phyloP scores from a whole-genome alignment of 352 stramenopile species.

The Globisporangium perplexum region DNA sequence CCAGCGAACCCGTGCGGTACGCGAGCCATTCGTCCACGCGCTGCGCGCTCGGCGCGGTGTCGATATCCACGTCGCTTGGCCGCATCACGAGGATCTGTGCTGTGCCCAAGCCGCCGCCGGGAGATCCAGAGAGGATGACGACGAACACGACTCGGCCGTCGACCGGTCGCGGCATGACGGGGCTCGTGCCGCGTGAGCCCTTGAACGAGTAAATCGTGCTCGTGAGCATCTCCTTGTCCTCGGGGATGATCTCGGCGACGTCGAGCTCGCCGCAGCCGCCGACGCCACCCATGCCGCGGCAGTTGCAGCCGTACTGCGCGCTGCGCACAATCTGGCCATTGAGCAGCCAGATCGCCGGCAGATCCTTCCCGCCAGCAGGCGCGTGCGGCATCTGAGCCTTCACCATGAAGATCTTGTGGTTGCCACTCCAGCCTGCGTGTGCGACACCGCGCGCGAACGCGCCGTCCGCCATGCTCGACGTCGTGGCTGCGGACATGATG shows the following conservation, averaged over 20 bases:
- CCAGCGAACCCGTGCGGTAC: constrained; percentile 18
- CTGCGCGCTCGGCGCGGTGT: constrained; percentile 10
- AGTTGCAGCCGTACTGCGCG: constrained; percentile 49
- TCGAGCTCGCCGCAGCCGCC: constrained; percentile 50
- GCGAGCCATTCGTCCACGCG: constrained; percentile 21
- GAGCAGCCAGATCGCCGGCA: constrained; percentile 38
- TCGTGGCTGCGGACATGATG: constrained; percentile 29
- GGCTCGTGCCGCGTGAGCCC: constrained; percentile 23
- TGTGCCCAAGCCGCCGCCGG: constrained; percentile 12
- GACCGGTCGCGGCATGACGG: constrained; percentile 19
- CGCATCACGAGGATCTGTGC: constrained; percentile 24
- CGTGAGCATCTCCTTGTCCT: constrained; percentile 19
- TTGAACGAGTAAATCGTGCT: constrained; percentile 51
- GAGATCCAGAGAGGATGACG: constrained; percentile 22
- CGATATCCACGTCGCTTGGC: constrained; percentile 20
- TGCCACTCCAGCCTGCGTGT: constrained; percentile 26
- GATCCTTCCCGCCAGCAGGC: constrained; percentile 10
- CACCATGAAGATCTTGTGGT: constrained; percentile 50
- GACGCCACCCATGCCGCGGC: constrained; percentile 35
- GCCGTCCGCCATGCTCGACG: constrained; percentile 13
- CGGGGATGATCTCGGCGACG: constrained; percentile 30
- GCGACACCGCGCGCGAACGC: constrained; percentile 23
- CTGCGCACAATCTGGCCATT: constrained; percentile 43
- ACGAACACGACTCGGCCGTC: constrained; percentile 26
- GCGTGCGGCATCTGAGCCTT: constrained; percentile 31